Evolutionary conservation across 2,329 filamentous ascomycete species (phyloP).

Genomic region (Exophiala mesophila): DNA sequence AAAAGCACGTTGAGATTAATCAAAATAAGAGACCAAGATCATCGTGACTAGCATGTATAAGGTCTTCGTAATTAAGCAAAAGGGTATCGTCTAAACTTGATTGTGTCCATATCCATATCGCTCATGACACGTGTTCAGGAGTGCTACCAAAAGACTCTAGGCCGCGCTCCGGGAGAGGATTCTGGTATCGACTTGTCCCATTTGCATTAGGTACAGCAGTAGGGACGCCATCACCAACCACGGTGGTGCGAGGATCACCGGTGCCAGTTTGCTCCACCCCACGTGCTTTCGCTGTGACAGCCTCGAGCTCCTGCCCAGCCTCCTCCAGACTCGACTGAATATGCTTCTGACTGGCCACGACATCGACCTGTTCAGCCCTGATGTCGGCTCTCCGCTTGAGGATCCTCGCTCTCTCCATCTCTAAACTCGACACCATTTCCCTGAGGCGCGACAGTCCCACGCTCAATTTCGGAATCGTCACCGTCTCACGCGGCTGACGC

Average conservation of each 20-base stretch:
- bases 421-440: constrained; percentile 19
- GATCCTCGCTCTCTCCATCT: constrained; percentile 17
- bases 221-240: too few species aligned
- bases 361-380: constrained; percentile 16
- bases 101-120: too few species aligned
- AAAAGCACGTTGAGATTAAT: constrained; percentile 3
- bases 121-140: constrained; percentile 1
- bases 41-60: not conserved
- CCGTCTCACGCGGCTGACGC: constrained; percentile 22
- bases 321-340: constrained; percentile 23
- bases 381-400: constrained; percentile 19
- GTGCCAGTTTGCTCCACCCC: not conserved
- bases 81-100: not conserved
- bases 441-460: constrained; percentile 19
- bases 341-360: constrained; percentile 16
- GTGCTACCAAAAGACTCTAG: constrained; percentile 19
- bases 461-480: constrained; percentile 22
- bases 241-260: too few species aligned
- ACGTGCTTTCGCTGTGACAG: constrained; percentile 1
- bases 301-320: constrained; percentile 20
- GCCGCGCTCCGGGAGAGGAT: constrained; percentile 9
- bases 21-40: not conserved
- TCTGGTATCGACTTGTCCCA: not conserved
- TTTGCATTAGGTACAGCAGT: too few species aligned
- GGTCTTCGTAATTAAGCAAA: not conserved